phyloP scores from a whole-genome alignment of 768 basidiomycete species.

The Harrya chromipes region DNA sequence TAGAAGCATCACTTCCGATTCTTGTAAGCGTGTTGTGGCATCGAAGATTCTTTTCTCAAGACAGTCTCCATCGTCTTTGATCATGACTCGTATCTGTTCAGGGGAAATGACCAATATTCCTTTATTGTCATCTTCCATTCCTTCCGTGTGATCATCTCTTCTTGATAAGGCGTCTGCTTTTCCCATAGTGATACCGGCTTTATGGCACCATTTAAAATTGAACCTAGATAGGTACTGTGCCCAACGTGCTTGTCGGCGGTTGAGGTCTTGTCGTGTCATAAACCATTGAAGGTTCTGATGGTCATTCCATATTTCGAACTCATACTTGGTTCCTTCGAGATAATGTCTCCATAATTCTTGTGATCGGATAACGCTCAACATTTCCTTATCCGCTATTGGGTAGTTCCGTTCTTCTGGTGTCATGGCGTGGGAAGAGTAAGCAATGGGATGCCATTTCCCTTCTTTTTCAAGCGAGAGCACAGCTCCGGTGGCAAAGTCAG shows the following conservation, averaged over 20 bases:
- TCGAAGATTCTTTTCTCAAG: too few species aligned
- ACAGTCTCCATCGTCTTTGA: too few species aligned
- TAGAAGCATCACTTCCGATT: too few species aligned
- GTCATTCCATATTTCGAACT: neutral
- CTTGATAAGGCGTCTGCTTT: neutral
- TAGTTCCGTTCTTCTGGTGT: neutral
- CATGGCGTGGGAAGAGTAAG: neutral
- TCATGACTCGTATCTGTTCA: too few species aligned
- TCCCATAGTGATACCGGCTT: neutral
- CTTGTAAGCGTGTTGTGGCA: too few species aligned
- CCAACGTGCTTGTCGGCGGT: conserved; percentile 34
- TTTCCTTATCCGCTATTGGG: neutral
- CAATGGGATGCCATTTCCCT: neutral
- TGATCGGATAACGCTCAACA: neutral
- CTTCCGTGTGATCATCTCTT: neutral
- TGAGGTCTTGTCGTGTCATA: conserved; percentile 35
- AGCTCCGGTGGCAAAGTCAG: neutral
- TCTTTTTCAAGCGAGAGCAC: neutral
- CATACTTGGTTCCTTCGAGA: neutral
- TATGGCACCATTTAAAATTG: neutral
- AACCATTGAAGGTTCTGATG: conserved; percentile 1
- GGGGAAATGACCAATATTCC: neutral
- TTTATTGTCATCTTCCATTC: neutral
- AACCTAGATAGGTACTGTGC: neutral
- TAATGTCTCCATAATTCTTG: neutral